phyloP scores from a whole-genome alignment of 2,329 filamentous ascomycete genomes.

The Sphaerulina vaccinii region DNA sequence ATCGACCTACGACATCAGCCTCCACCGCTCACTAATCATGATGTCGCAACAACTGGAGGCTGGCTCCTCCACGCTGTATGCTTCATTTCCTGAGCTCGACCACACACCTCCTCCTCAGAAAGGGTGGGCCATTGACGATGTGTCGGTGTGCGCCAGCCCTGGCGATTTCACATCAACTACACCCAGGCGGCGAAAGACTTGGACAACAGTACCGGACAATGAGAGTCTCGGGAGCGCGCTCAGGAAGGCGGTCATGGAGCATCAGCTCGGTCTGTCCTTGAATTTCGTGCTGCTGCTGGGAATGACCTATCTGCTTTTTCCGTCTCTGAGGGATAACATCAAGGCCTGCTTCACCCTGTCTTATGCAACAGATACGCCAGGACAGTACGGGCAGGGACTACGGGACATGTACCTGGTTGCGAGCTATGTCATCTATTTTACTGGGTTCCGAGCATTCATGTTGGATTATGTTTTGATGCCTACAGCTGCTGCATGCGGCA shows the following conservation, averaged over 20 bases:
- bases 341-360: constrained; percentile 84
- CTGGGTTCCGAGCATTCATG: constrained; percentile 74
- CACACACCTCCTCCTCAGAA: constrained; percentile 26
- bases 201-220: constrained; percentile 22
- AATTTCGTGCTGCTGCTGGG: constrained; percentile 81
- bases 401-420: constrained; percentile 77
- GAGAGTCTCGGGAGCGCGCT: constrained; percentile 37
- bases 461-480: constrained; percentile 89
- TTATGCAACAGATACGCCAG: constrained; percentile 56
- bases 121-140: constrained; percentile 23
- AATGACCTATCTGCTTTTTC: constrained; percentile 78
- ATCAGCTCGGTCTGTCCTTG: constrained; percentile 66
- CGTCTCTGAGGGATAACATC: constrained; percentile 74
- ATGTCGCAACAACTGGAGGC: constrained; percentile 19
- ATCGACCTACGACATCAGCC: neutral
- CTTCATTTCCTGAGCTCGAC: constrained; percentile 14
- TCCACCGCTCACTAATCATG: neutral
- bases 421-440: constrained; percentile 81
- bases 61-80: constrained; percentile 14
- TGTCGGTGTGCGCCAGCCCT: constrained; percentile 30
- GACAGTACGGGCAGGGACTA: constrained; percentile 71
- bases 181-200: constrained; percentile 18
- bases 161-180: constrained; percentile 20
- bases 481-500: constrained; percentile 68
- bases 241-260: constrained; percentile 41